Conservation (phyloP, 139 green algal genomes). For the Chlamydomonas eustigma region DNA sequence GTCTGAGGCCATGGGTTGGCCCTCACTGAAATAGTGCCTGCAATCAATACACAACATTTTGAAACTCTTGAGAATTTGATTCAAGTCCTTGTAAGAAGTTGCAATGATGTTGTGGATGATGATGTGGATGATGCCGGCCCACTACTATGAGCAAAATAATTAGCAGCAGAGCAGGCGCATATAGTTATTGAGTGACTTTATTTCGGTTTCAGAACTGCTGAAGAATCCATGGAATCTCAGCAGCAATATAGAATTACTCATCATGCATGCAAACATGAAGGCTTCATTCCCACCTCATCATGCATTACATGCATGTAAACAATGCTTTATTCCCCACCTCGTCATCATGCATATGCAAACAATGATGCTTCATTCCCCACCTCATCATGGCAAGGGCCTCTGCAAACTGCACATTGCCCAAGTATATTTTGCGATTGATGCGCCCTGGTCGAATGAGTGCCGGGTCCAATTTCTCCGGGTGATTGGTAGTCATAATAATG, state of each 20-base stretch:
- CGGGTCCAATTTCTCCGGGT: conserved; percentile 52
- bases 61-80: no score
- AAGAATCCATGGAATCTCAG: no score
- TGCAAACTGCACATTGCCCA: conserved; percentile 25
- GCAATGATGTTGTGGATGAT: no score
- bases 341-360: background rate
- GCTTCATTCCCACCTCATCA: background rate
- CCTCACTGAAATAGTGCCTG: background rate
- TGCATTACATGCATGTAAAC: background rate
- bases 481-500: conserved; percentile 60
- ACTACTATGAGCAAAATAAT: no score
- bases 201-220: no score
- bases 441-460: conserved; percentile 52
- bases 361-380: background rate
- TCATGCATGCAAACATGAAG: background rate
- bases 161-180: no score
- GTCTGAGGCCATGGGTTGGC: background rate
- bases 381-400: conserved; percentile 40
- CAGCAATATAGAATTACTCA: no score
- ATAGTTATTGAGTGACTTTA: no score
- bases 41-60: no score
- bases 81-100: no score
- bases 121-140: no score
- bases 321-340: background rate
- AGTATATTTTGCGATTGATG: conserved; percentile 50